A percentile compares a stretch with the other conserved stretches of the same genome.
phyloP scores from a whole-genome alignment of 2,329 filamentous ascomycete genomes.

The Lasiodiplodia sp. region DNA sequence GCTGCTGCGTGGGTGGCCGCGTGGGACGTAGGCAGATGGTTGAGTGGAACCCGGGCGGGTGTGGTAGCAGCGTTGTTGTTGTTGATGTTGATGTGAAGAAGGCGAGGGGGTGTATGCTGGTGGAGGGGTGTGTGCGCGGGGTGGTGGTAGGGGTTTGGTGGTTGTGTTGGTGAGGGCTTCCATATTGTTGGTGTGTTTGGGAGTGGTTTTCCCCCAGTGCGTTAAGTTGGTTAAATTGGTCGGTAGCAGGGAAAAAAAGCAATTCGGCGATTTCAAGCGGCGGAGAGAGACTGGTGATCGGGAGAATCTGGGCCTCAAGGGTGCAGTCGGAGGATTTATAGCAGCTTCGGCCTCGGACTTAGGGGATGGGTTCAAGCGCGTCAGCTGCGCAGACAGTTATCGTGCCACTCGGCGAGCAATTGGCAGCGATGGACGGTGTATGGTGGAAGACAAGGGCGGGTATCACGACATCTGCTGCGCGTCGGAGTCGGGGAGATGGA shows the following conservation, averaged over 20 bases:
- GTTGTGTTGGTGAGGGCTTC: not conserved
- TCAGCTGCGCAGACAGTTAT: not conserved
- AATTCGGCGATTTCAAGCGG: not conserved
- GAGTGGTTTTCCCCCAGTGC: no score
- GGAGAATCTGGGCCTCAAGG: not conserved
- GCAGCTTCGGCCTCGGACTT: not conserved
- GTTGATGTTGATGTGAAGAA: not conserved
- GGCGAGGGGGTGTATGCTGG: constrained; percentile 10
- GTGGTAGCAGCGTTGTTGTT: constrained; percentile 12
- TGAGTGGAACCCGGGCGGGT: not conserved
- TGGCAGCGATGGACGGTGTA: not conserved
- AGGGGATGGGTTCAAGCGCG: not conserved
- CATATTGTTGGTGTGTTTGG: not conserved
- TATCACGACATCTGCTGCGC: constrained; percentile 19
- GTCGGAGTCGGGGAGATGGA: not conserved
- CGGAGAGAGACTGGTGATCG: not conserved
- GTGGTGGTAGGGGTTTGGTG: not conserved
- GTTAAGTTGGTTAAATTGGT: not conserved
- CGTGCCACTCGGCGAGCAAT: not conserved
- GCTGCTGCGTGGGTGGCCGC: not conserved
- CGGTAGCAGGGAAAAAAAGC: not conserved
- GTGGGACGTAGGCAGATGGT: constrained; percentile 14
- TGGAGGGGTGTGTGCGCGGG: not conserved
- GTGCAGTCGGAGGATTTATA: not conserved
- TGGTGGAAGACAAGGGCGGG: constrained; percentile 24